phyloP scores from a whole-genome alignment of 495 filamentous ascomycete genomes.

The Pseudotulostoma volvatum region DNA sequence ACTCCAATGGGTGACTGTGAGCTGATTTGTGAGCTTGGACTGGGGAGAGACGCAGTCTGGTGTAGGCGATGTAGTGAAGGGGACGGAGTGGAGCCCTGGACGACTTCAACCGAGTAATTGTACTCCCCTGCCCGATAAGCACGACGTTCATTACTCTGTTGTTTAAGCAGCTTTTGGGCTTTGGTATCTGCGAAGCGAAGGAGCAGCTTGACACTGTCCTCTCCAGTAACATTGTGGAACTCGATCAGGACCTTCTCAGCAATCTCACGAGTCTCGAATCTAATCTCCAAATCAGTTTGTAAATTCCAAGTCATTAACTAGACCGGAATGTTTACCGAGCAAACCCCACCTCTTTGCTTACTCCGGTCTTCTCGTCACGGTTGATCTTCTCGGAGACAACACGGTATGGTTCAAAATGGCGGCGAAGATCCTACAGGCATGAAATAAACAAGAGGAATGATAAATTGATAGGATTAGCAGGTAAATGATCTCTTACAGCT shows the following conservation, averaged over 20 bases:
- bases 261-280: constrained; percentile 73
- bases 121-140: constrained; percentile 92
- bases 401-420: constrained; percentile 56
- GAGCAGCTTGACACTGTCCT: constrained; percentile 64
- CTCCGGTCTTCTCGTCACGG: constrained; percentile 62
- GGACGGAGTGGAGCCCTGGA: constrained; percentile 28
- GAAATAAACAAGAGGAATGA: constrained; percentile 2
- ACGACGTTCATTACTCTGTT: constrained; percentile 78
- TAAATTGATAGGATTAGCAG: too few relatives aligned
- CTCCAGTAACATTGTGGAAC: constrained; percentile 53
- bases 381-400: constrained; percentile 87
- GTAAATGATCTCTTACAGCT: constrained; percentile 37
- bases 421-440: constrained; percentile 18
- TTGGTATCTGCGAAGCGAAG: constrained; percentile 94
- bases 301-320: neutral
- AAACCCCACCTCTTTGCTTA: constrained; percentile 94
- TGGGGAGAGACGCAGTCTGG: constrained; percentile 19
- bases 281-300: constrained; percentile 14
- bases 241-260: constrained; percentile 74
- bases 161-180: constrained; percentile 89
- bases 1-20: constrained; percentile 25
- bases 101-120: constrained; percentile 42
- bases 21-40: constrained; percentile 27
- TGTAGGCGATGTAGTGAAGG: constrained; percentile 19
- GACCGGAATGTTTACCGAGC: constrained; percentile 49